Base-by-base conservation (phyloP, 108 stramenopile genomes). In the Skeletonema marinoi region DNA sequence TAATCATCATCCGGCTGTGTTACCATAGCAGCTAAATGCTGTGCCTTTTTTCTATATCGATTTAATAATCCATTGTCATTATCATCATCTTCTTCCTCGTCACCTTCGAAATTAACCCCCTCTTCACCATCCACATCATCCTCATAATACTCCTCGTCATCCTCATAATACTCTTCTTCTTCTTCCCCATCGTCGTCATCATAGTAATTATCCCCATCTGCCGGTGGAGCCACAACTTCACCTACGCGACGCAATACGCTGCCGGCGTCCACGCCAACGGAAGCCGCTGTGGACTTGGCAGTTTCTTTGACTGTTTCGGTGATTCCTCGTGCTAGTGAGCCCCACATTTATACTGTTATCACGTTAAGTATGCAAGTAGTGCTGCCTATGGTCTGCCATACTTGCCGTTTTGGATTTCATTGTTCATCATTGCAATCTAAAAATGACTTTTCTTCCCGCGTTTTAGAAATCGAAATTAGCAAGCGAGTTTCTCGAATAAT, bases 211-310 rank as follows among this genome's bases (percentile, higher is more conserved):
- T 66, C 75, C 0, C 19, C 59, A 8, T 51, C 75, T 12, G 59
- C 21, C 13, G 81, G 65, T 17, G 85, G 85, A 44, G 85, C 85
- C 19, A 86, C 85, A 25, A 86, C 85, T 48, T 86, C 85, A 17
- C 81, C 81, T 31, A 86, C 74, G 2, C 81, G 65, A 12, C 73
- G 68, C 32, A 85, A 51, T 7, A 85, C 81, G 41, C 48, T 41
- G 21, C 79, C 70, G 5, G 80, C 79, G 35, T 64, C 68, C 59
- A 74, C 68, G n/a, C 70, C 31, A 58, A 30, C 70, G 14, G 61
- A 38, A 6, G 60, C 75, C 7, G 80, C 83, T 0, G 80, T 76
- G 65, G 72, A 66, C 9, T 70, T 44, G 70, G 83, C 83, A 13
- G 83, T 77, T 31, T 75, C 74, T 29, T 61, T 66, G 1, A 78